These are phyloP conservation scores for Lyophyllum decastes DNA, from an alignment of 768 basidiomycete genomes.

Conservation along the genomic window DNA sequence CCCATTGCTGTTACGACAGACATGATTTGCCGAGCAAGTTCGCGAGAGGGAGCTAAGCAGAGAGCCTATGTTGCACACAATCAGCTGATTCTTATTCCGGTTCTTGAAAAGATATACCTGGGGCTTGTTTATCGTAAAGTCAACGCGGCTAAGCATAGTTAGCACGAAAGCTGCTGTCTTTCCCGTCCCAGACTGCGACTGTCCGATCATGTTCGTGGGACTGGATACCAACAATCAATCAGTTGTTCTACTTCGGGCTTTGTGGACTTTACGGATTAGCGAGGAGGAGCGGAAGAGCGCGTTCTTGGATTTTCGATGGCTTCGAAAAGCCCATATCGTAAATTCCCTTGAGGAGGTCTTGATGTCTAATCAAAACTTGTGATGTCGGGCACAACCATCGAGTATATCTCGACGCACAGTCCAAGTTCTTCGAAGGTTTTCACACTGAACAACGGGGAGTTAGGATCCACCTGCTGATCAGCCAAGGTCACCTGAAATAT, in stretches of 20 bases:
- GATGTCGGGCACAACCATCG: background rate
- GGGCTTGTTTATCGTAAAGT: constrained; percentile 78
- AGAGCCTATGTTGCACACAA: constrained; percentile 60
- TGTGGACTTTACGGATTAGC: constrained; percentile 67
- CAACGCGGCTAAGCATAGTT: constrained; percentile 94
- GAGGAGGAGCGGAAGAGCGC: constrained; percentile 89
- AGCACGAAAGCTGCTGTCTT: constrained; percentile 98
- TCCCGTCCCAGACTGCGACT: constrained; percentile 98
- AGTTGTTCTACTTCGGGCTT: background rate
- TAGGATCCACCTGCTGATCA: constrained; percentile 92
- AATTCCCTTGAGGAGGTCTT: constrained; percentile 89
- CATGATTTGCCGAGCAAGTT: constrained; percentile 97
- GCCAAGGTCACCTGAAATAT: constrained; percentile 83
- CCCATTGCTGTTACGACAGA: constrained; percentile 93
- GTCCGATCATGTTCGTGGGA: constrained; percentile 98
- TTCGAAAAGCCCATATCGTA: constrained; percentile 96
- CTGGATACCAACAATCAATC: constrained; percentile 39
- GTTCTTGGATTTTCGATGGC: constrained; percentile 98
- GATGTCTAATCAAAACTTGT: constrained; percentile 48
- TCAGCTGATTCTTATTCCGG: background rate
- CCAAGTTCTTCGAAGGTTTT: constrained; percentile 97
- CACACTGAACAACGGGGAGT: constrained; percentile 92
- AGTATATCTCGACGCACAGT: constrained; percentile 56
- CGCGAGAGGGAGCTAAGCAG: constrained; percentile 96
- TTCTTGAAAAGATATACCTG: constrained; percentile 54